Base-by-base conservation (phyloP, 2,329 filamentous ascomycete species). In the Claviceps humidiphila region DNA sequence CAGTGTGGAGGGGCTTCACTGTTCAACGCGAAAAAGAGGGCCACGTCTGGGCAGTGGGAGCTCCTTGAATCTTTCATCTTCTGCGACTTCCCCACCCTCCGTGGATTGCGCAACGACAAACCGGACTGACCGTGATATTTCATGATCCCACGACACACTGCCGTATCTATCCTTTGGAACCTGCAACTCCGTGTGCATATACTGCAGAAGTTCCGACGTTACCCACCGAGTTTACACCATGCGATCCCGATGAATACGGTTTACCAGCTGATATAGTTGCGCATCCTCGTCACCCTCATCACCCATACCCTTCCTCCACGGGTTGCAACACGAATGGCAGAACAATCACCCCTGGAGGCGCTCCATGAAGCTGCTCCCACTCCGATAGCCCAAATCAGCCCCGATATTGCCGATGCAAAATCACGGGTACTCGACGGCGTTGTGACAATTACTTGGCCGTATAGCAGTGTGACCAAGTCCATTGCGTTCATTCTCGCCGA, bases 381-480 rank as follows among this genome's bases (percentile, higher is more conserved):
- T 9, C 70, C 78, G 17, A 83, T 84, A 58, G 72, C 80, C 7
- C 69, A 78, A 55, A 71, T 84, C 38, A 64, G 59, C 38, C 78
- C 80, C 5, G 68, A 72, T 8, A 60, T 81, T 5, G 52, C 66
- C 14, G 64, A 74, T 13, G 64, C 66, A 24, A 53, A 61, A 2
- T 64, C 68, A 5, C 70, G 70, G 55, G 69, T 72, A 13, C 68
- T 95, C 37, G 76, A 80, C 53, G 89, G 87, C 41, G 74, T 86
- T 16, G 80, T 96, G 22, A 91, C 89, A 8, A 80, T 97, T 39
- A 82, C 88, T 53, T 97, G 91, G 90, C 91, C 91, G 0, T 96
- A 88, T 67, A 95, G 87, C 57, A 85, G 85, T 22, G 81, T 88
- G 26, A 85, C 78, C 34, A 79, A 78, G 51, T 82, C 82, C 41